Evolutionary conservation across 1,139 yeast species (phyloP), one percentile per base, ranked within the genome.

Genomic region (Sugiyamaella paludigena): DNA sequence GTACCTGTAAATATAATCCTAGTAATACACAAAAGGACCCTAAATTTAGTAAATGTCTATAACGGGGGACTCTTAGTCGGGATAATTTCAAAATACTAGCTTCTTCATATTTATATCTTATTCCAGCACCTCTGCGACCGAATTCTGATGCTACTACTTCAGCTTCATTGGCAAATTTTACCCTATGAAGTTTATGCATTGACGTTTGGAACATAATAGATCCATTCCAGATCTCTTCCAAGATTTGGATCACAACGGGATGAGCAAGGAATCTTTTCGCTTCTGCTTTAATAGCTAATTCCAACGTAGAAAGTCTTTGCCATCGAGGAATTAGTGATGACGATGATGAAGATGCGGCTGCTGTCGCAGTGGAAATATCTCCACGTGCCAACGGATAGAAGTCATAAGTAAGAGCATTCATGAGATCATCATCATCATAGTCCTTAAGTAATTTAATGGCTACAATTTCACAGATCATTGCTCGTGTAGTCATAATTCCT

Each of bases 201-300:
- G 66, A 63, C 6, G 71, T 66, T 68, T 70, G 69, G 45, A 70
- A 67, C 60, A 70, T 67, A 36, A 71, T 61, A 2, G 66, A 78
- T 1, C 85, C 85, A 53, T 76, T 74, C 72, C 82, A 80, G 41
- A 81, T 74, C 47, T 77, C 72, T 45, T 77, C 76, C 46, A 80
- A 61, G 1, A 79, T 75, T 33, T 75, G 71, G 2, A 76, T 71
- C 3, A 80, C 75, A 13, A 77, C 72, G 0, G 84, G 84, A 58
- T 80, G 83, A 1, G 82, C 75, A 45, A 80, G 66, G 52, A 80
- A 77, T 54, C 69, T 70, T 56, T 80, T 80, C 2, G 83, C 77
- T 52, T 77, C 76, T 13, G 81, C 74, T 45, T 78, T 68, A 38
- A 80, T 75, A 11, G 82, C 76, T 40, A 80, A 65, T 57, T 80